phyloP scores from a whole-genome alignment of 164 flowering plant genomes.

The Paratinospora sagittata region DNA sequence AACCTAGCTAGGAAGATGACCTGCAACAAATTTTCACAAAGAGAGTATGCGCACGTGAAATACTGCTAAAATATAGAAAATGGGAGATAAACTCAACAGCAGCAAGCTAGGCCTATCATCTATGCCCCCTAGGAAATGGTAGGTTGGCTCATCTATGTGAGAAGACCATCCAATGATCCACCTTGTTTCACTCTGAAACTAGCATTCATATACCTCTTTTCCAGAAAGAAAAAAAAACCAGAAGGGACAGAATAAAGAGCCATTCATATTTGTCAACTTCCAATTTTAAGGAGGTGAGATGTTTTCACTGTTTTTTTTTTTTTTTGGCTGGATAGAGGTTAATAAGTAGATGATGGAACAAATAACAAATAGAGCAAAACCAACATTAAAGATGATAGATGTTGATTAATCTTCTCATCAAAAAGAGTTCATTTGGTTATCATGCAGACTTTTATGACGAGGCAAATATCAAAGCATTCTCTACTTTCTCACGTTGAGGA shows the following conservation, averaged over 20 bases:
- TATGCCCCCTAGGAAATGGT: too few relatives aligned
- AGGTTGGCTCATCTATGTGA: neutral
- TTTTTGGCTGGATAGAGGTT: too few relatives aligned
- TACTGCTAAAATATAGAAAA: neutral
- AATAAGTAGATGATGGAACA: too few relatives aligned
- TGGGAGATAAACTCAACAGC: neutral
- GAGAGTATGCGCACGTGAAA: neutral
- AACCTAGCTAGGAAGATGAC: neutral
- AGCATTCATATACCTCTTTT: neutral
- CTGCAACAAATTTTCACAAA: neutral
- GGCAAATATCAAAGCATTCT: neutral
- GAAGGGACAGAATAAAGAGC: too few relatives aligned
- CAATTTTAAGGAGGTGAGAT: too few relatives aligned
- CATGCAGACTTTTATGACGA: neutral
- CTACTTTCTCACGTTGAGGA: neutral
- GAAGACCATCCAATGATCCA: neutral
- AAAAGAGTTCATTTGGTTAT: neutral
- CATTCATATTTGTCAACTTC: too few relatives aligned
- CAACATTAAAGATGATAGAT: neutral
- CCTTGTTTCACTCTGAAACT: neutral
- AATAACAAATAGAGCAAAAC: neutral
- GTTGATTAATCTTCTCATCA: neutral
- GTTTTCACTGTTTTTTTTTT: too few relatives aligned
- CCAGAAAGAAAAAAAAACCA: too few relatives aligned
- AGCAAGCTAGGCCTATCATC: neutral